A percentile compares a stretch with the other conserved stretches of the same genome.
Evolutionary conservation across 306 rosid genomes (phyloP).

Genomic region (Erythrophleum fordii): DNA sequence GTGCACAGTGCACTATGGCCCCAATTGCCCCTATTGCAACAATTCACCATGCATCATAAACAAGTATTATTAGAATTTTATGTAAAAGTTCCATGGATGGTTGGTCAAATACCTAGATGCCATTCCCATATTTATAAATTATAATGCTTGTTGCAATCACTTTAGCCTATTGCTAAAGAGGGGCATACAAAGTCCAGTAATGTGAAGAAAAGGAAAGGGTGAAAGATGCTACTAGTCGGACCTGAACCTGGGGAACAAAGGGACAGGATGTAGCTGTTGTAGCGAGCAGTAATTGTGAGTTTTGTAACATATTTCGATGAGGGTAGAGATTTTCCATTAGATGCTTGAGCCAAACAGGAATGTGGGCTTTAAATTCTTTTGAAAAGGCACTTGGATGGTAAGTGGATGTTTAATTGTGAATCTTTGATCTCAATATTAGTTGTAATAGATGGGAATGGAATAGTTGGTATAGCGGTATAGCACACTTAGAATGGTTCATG

Average conservation of each 20-base stretch:
- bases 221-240: background rate
- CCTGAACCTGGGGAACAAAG: background rate
- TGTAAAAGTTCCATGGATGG: background rate
- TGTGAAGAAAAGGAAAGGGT: background rate
- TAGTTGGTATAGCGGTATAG: background rate
- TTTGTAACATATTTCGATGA: background rate
- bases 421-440: background rate
- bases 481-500: background rate
- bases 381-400: background rate
- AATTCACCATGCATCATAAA: background rate
- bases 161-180: background rate
- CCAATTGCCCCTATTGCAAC: background rate
- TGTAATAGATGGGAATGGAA: background rate
- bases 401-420: background rate
- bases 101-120: background rate
- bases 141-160: conserved; percentile 6
- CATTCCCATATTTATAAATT: background rate
- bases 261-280: background rate
- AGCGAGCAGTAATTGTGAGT: background rate
- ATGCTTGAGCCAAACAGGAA: background rate
- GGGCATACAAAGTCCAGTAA: background rate
- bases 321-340: background rate
- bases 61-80: background rate
- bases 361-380: background rate
- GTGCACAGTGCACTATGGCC: background rate